phyloP scores from a whole-genome alignment of 177 flowering plant genomes.

The Telopea speciosissima region DNA sequence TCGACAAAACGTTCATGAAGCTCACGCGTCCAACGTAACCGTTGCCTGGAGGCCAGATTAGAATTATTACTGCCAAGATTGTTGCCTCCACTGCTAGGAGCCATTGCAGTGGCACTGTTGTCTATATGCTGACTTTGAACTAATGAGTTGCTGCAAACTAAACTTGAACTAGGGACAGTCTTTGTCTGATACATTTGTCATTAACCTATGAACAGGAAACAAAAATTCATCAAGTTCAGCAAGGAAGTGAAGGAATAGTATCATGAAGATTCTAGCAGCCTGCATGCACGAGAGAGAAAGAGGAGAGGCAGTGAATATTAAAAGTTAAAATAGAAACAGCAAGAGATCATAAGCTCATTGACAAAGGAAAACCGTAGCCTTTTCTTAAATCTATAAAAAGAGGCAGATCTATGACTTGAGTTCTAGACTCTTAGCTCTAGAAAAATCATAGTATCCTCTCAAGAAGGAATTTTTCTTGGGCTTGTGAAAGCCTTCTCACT shows the following conservation, averaged over 20 bases:
- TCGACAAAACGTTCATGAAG: slow-evolving; percentile 86
- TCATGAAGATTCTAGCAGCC: not conserved
- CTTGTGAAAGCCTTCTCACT: no score
- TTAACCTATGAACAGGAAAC: slow-evolving; percentile 22
- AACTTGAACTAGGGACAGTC: slow-evolving; percentile 34
- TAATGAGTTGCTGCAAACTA: slow-evolving; percentile 22
- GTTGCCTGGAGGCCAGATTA: slow-evolving; percentile 60
- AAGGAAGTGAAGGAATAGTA: not conserved
- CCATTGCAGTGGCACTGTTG: slow-evolving; percentile 33
- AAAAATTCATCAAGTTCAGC: slow-evolving; percentile 2
- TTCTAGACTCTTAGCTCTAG: no score
- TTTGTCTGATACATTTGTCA: slow-evolving; percentile 34
- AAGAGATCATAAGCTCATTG: no score
- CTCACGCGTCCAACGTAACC: slow-evolving; percentile 83
- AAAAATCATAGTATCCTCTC: no score
- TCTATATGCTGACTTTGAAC: slow-evolving; percentile 33
- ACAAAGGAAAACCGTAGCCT: no score
- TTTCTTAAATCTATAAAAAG: no score
- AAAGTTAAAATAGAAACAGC: no score
- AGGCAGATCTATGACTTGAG: no score
- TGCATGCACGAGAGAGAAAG: not conserved
- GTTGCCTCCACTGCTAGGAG: slow-evolving; percentile 37
- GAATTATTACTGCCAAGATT: slow-evolving; percentile 30
- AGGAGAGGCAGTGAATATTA: not conserved
- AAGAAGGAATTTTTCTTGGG: no score